Evolutionary conservation across 2,329 filamentous ascomycete genomes (phyloP).

Genomic region (Nemania sp.): DNA sequence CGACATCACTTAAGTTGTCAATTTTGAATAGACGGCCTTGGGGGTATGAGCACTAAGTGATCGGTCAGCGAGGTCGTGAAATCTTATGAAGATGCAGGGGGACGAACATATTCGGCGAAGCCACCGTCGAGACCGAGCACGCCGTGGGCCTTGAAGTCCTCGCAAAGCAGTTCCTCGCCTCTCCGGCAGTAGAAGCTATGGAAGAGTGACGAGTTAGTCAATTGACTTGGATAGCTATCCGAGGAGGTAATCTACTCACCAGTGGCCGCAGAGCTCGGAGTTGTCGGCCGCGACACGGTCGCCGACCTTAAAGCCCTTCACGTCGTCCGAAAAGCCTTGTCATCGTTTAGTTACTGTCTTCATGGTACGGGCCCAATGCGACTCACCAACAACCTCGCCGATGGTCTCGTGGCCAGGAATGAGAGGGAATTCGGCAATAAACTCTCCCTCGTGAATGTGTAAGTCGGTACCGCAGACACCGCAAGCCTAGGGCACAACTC

Average conservation of each 20-base stretch:
- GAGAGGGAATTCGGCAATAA: constrained; percentile 64
- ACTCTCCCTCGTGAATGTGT: constrained; percentile 71
- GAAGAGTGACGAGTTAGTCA: constrained; percentile 18
- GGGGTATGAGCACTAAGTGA: constrained; percentile 48
- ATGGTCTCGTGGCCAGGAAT: constrained; percentile 72
- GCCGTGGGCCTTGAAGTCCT: constrained; percentile 68
- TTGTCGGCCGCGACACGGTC: constrained; percentile 68
- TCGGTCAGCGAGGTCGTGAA: not conserved
- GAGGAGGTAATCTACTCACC: constrained; percentile 38
- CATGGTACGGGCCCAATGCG: not conserved
- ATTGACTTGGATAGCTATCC: not conserved
- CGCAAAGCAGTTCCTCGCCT: constrained; percentile 68
- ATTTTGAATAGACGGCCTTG: constrained; percentile 65
- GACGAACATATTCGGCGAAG: constrained; percentile 67
- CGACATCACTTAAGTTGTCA: constrained; percentile 66
- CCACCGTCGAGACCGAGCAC: constrained; percentile 67
- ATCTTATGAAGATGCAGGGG: not conserved
- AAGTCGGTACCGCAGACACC: constrained; percentile 45
- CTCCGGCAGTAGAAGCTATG: constrained; percentile 68
- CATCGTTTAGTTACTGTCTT: constrained; percentile 23
- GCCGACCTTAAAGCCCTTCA: constrained; percentile 62
- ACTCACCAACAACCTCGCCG: constrained; percentile 60
- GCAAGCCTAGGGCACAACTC: constrained; percentile 34
- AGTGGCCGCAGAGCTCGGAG: constrained; percentile 69
- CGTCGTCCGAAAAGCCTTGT: constrained; percentile 47